Evolutionary conservation across 176 grass and related monocot genomes (phyloP).

Genomic region (Saccharum officinarum): DNA sequence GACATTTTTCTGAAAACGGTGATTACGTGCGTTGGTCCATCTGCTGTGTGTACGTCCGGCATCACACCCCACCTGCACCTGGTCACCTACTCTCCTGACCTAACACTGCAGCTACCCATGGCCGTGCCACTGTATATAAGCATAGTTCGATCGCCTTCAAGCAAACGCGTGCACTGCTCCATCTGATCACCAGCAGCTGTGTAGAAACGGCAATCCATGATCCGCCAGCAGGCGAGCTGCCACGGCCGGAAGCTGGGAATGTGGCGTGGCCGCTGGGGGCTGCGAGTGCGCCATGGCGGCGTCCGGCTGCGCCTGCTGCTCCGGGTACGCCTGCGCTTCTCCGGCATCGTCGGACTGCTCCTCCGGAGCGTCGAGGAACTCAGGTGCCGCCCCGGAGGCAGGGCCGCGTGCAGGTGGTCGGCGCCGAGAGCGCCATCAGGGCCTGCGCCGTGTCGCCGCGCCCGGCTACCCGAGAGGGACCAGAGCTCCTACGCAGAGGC

Average conservation of each 20-base stretch:
- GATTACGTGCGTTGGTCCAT: not conserved
- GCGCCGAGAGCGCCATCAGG: not conserved
- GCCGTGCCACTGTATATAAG: constrained; percentile 13
- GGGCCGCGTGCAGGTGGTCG: not conserved
- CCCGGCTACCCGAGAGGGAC: not conserved
- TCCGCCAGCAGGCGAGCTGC: not conserved
- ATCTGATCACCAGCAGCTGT: not conserved
- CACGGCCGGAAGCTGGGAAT: not conserved
- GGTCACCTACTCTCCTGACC: not conserved
- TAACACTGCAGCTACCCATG: not conserved
- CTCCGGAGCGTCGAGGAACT: constrained; percentile 31
- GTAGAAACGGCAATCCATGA: not conserved
- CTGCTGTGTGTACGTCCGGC: constrained; percentile 8
- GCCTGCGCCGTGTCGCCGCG: not conserved
- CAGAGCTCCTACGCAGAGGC: constrained; percentile 54
- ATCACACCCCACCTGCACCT: constrained; percentile 16
- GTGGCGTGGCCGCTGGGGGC: not conserved
- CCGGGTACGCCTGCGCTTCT: constrained; percentile 36
- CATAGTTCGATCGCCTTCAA: not conserved
- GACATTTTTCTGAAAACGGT: not conserved
- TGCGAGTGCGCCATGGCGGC: not conserved
- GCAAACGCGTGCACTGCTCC: not conserved
- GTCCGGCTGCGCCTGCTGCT: constrained; percentile 36
- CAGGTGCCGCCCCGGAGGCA: constrained; percentile 20
- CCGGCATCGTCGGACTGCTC: constrained; percentile 29